Evolutionary conservation across 305 asterid species (phyloP).

Genomic region (Andrographis paniculata): DNA sequence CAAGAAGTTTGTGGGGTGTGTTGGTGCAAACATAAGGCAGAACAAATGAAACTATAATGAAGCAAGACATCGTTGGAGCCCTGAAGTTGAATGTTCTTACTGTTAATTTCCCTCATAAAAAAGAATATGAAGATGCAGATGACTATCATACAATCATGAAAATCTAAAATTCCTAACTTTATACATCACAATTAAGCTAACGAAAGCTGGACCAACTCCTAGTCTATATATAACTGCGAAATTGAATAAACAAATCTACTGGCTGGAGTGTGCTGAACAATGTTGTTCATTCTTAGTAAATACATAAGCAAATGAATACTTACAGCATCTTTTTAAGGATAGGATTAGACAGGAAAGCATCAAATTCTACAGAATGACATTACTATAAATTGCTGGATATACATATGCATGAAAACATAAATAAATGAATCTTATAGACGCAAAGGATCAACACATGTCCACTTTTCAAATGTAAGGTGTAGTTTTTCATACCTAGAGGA

Average conservation of each 20-base stretch:
- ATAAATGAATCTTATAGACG: background rate
- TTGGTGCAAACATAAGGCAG: background rate
- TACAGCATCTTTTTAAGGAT: no score
- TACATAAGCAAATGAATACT: no score
- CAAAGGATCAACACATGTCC: background rate
- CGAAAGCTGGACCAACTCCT: no score
- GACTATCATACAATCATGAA: background rate
- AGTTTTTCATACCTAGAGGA: slow-evolving; percentile 20
- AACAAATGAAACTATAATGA: background rate
- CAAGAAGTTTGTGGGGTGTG: background rate
- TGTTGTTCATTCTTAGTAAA: no score
- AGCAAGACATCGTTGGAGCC: background rate
- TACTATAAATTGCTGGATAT: no score
- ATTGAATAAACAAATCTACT: no score
- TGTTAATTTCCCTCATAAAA: background rate
- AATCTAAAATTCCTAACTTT: background rate
- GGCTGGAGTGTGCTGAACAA: no score
- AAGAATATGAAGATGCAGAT: background rate
- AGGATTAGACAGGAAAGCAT: no score
- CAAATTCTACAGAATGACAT: no score
- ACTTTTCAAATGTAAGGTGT: background rate
- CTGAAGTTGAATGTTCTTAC: background rate
- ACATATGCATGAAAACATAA: no score
- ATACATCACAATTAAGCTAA: no score
- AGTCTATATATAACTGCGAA: no score